phyloP scores from a whole-genome alignment of 2,329 filamentous ascomycete species.

The Arthrobotrys iridis region DNA sequence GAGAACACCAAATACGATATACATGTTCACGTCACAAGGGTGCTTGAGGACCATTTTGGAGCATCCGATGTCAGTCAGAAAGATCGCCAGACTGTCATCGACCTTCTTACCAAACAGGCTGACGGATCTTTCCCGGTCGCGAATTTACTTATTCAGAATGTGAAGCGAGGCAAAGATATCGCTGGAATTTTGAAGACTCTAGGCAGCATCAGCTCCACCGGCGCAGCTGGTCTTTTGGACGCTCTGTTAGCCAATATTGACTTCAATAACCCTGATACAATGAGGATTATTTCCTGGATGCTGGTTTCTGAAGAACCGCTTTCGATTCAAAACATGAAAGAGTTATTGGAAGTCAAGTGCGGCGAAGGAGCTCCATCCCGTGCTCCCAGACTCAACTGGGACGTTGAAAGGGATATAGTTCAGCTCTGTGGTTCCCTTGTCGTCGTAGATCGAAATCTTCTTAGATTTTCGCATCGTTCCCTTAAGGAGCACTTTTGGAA shows the following conservation, averaged over 20 bases:
- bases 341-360: constrained; percentile 34
- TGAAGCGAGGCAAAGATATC: constrained; percentile 37
- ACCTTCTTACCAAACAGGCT: constrained; percentile 34
- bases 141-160: constrained; percentile 36
- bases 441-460: constrained; percentile 31
- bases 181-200: constrained; percentile 37
- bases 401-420: constrained; percentile 44
- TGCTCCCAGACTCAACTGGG: constrained; percentile 29
- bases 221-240: constrained; percentile 32
- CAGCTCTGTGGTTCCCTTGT: constrained; percentile 34
- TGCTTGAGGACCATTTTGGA: constrained; percentile 23
- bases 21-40: constrained; percentile 24
- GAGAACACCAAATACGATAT: constrained; percentile 36
- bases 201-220: constrained; percentile 24
- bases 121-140: constrained; percentile 40
- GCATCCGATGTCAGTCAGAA: constrained; percentile 17
- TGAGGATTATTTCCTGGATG: constrained; percentile 43
- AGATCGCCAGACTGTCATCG: constrained; percentile 28
- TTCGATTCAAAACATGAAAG: constrained; percentile 28
- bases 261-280: constrained; percentile 24
- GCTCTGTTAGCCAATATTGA: constrained; percentile 25
- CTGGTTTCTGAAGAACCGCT: constrained; percentile 35
- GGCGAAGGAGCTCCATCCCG: neutral
- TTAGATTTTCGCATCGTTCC: constrained; percentile 38
- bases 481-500: constrained; percentile 46